Evolutionary conservation across 352 stramenopile genomes (phyloP), one percentile per base, ranked within the genome.

Genomic region (Pythium scleroteichum): DNA sequence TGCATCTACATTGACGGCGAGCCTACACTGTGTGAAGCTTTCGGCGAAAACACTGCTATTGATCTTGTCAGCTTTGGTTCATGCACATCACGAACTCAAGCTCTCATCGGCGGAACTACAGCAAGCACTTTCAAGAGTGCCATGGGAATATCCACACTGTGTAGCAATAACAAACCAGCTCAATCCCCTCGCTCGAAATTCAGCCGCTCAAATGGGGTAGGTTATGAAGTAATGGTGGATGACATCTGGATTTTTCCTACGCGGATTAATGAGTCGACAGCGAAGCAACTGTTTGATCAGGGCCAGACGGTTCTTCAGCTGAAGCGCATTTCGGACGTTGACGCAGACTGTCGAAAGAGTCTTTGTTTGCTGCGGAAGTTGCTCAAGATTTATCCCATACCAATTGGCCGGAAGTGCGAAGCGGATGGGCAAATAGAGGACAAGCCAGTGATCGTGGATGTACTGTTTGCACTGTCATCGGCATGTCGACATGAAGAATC

Each of bases 231-330:
- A 0, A 16, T 64, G 4, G 35, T 64, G n/a, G 57, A 64, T 19
- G 57, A 64, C 26, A 16, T 64, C 4, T 64, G 47, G 57, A 9
- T 58, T 9, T 64, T 32, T 24, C 12, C n/a, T 3, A 3, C 33
- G 0, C 8, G 26, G 8, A 45, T 64, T 9, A 39, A 58, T 19
- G 27, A 23, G 1, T 0, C 17, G 0, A 24, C 35, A 42, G 49
- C 50, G 2, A 23, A 40, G 1, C 10, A 4, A 6, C 35, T 59
- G 6, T 50, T 42, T 24, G 16, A 42, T 7, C 40, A 66, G 26
- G 50, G 50, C 2, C 49, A 24, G 17, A 60, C 50, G 1, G 19
- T 59, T 16, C 14, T 35, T 7, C 59, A 60, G n/a, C 9, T 53
- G 6, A 59, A 55, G 24, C 39, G 39, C 2, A 17, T 49, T 4